Evolutionary conservation across 2,329 filamentous ascomycete species (phyloP).

Genomic region (Botrytis hyacinthi): DNA sequence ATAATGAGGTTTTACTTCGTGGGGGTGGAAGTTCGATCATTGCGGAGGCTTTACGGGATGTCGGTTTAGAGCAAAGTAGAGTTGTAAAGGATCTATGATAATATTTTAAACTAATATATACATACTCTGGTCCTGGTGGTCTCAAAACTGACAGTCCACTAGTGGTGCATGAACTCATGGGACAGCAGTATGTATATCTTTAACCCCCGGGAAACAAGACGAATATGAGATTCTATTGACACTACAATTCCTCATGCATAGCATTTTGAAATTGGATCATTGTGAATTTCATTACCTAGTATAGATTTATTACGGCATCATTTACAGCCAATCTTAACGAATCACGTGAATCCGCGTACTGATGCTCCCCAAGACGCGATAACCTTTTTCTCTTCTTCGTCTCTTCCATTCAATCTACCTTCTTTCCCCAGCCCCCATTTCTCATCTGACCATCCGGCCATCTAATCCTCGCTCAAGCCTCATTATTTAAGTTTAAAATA

Average conservation of each 20-base stretch:
- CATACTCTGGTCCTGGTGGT: not conserved
- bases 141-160: not conserved
- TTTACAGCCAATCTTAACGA: not conserved
- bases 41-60: conserved; percentile 43
- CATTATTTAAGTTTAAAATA: not conserved
- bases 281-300: not conserved
- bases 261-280: not conserved
- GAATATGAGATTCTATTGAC: not conserved
- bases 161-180: not conserved
- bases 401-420: not conserved
- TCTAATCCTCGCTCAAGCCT: not conserved
- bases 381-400: not conserved
- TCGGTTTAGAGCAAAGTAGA: not conserved
- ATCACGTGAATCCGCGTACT: not conserved
- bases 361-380: not conserved
- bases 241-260: not conserved
- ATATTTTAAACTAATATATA: not conserved
- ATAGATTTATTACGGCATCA: not conserved
- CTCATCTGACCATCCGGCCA: not conserved
- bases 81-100: not conserved
- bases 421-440: not conserved
- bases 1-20: conserved; percentile 55
- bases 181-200: not conserved
- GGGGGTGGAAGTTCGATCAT: conserved; percentile 47
- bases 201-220: not conserved